Evolutionary conservation across 108 stramenopile species (phyloP), one percentile per base, ranked within the genome.

Genomic region (Mediolabrus comicus): DNA sequence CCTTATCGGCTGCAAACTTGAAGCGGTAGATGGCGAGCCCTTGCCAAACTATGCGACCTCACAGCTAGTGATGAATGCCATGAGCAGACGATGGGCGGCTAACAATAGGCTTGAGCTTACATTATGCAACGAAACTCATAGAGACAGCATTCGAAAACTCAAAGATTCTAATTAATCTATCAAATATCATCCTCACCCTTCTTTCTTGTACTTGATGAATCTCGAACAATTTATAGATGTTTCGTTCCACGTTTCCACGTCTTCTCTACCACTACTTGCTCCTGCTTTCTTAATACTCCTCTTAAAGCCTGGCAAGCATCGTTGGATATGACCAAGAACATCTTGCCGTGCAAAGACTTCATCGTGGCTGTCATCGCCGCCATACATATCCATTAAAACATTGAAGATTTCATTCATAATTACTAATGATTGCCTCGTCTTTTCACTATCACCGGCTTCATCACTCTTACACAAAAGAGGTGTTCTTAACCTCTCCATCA

Each of bases 1-100:
- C 12, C 53, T 80, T 34, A 57, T 72, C 43, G 86, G 83, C 22
- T 77, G 68, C 12, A 66, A 70, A 4, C 75, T 95, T 31, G 87
- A 90, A 36, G 85, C 89, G n/a, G 57, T 92, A 13, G 88, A 91
- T 72, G 89, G 87, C 17, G 84, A 95, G 39, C 74, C 86, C 66
- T 83, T 95, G 9, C 93, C 93, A 4, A 84, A 86, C 4, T 95
- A 92, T 75, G 89, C 85, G 22, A 85, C 77, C 14, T 38, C 86
- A 10, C 74, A 87, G 51, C 77, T 95, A 34, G 89, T 92, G 2
- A 49, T 72, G 29, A 91, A 80, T 74, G 89, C 89, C 1, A 79
- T 95, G 81, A 71, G 75, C 19, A 75, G 91, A 75, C 83, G 85
- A 53, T 95, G 93, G 93, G 79, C 82, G 25, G 31, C 71, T 19